Base-by-base conservation (phyloP, 371 early-diverging fungal genomes). In the Actinomortierella wolfii region DNA sequence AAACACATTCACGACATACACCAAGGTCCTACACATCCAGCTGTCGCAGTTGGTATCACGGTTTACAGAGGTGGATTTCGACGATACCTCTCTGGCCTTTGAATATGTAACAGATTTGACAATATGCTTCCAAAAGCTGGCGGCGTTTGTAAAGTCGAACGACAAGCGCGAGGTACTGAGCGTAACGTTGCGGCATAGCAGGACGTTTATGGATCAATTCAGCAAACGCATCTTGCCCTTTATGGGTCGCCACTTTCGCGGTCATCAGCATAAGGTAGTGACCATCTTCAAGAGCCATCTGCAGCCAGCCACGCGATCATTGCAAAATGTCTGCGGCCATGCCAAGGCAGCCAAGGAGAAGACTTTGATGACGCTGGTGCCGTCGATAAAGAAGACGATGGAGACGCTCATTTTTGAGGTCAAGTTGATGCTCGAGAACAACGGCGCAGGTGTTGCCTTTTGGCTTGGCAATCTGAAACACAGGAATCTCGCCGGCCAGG, bases 361-460 rank as follows among this genome's bases (percentile, higher is more conserved):
- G 0, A 50, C 62, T 23, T 62, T 92, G 26, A 77, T 89, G 25
- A 66, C 82, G 0, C 81, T 83, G 64, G 93, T 94, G 0, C 94
- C 94, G 13, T 78, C 83, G 2, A 77, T 88, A 48, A 88, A 87
- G 57, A 86, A 86, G 51, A 83, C 86, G 14, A 71, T 94, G 59
- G 94, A 94, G 70, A 82, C 71, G 40, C 81, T 94, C 8, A 76
- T 94, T 18, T 91, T 88, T 67, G 83, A 89, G 61, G 92, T 92
- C 18, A 92, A 92, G 51, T 80, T 84, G 52, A 62, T 94, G 75
- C 70, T 93, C 56, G 85, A 84, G 34, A 83, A 87, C 63, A 89
- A 94, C 57, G 84, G 88, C 50, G 84, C 81, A 0, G 46, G 73
- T 0, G 81, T 80, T 21, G 86, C 87, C 0, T 89, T 88, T 59